phyloP scores from a whole-genome alignment of 1,139 yeast genomes.

The Scheffersomyces cryptocercus region DNA sequence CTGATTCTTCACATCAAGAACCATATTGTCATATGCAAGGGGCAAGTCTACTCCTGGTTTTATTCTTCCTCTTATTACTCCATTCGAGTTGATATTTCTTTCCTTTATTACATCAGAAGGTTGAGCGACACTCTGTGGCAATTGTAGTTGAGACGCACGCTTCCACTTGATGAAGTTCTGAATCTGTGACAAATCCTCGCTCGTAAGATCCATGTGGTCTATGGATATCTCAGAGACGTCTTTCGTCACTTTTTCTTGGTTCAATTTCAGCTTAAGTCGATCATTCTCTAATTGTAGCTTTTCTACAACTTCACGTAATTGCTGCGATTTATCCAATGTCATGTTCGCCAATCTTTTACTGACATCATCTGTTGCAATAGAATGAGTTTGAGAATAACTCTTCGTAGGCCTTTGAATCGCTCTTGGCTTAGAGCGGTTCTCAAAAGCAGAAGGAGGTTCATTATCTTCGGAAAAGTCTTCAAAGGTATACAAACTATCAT shows the following conservation, averaged over 20 bases:
- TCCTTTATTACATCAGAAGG: constrained; percentile 12
- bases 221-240: constrained; percentile 18
- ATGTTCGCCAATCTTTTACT: neutral
- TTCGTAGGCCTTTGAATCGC: neutral
- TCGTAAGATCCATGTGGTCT: constrained; percentile 24
- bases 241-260: constrained; percentile 3
- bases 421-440: no score
- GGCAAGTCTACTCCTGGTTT: constrained; percentile 40
- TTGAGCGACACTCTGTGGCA: constrained; percentile 16
- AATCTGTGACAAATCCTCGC: constrained; percentile 18
- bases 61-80: constrained; percentile 28
- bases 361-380: neutral
- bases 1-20: constrained; percentile 36
- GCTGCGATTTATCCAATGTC: neutral
- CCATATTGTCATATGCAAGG: constrained; percentile 39
- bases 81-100: constrained; percentile 8
- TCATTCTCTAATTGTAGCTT: constrained; percentile 16
- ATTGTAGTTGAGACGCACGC: constrained; percentile 37
- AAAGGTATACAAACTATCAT: constrained; percentile 31
- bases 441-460: constrained; percentile 2
- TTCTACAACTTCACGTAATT: constrained; percentile 5
- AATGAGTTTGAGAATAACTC: no score
- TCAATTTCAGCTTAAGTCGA: constrained; percentile 14
- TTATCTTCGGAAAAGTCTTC: constrained; percentile 21
- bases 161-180: constrained; percentile 38